Conservation (phyloP, 2,329 filamentous ascomycete species). For the Colletotrichum sp. region DNA sequence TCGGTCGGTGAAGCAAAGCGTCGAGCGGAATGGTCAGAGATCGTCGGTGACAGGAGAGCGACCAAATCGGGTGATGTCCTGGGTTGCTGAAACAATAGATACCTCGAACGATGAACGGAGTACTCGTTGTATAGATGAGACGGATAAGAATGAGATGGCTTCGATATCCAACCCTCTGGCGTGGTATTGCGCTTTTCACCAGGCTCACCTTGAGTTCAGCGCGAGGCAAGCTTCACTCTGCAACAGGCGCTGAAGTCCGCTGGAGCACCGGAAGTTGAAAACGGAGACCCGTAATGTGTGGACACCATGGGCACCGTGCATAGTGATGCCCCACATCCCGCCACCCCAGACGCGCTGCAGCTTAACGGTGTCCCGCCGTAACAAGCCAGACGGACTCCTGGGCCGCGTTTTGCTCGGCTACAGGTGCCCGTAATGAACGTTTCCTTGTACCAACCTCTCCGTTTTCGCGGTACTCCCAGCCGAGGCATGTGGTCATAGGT, state of each 20-base stretch:
- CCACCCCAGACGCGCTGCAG: not conserved
- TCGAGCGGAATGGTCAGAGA: not conserved
- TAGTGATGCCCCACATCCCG: not conserved
- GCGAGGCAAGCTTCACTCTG: conserved; percentile 9
- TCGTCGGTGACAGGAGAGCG: conserved; percentile 1
- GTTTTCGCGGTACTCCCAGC: conserved; percentile 2
- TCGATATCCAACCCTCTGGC: not conserved
- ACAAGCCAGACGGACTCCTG: not conserved
- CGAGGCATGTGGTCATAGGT: conserved; percentile 24
- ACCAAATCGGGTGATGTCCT: not conserved
- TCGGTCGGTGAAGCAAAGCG: not conserved
- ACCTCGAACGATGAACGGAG: not conserved
- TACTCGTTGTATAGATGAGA: not conserved
- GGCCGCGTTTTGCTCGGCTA: not conserved
- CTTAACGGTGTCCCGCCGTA: not conserved
- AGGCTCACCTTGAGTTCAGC: conserved; percentile 11
- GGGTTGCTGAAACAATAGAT: not conserved
- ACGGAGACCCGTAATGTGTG: conserved; percentile 10
- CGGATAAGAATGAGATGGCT: not conserved
- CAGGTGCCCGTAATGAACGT: not conserved
- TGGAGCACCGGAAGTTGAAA: conserved; percentile 14
- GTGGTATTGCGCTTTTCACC: not conserved
- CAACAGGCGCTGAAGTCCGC: conserved; percentile 18
- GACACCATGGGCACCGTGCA: conserved; percentile 17
- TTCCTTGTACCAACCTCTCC: not conserved